Conservation (phyloP, 129 eudicot genomes). For the Lonicera japonica region DNA sequence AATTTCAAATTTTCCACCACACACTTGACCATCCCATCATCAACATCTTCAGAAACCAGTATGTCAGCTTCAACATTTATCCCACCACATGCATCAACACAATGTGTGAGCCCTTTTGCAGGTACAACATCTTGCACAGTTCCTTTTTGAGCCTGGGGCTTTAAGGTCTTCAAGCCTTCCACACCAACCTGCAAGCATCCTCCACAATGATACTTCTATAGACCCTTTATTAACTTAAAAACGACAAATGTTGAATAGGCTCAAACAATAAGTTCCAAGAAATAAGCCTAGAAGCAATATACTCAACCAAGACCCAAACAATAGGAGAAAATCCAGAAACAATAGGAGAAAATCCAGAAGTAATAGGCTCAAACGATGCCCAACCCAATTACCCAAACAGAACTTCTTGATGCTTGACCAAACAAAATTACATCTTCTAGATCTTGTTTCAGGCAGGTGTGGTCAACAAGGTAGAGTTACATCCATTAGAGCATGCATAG, state of each 20-base stretch:
- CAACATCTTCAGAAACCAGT: constrained; percentile 51
- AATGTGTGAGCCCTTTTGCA: constrained; percentile 36
- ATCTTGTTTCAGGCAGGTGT: too few relatives aligned
- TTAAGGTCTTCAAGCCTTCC: constrained; percentile 73
- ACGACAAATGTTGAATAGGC: not conserved
- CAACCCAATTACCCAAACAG: too few relatives aligned
- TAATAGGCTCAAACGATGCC: too few relatives aligned
- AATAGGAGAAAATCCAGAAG: too few relatives aligned
- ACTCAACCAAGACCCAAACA: too few relatives aligned
- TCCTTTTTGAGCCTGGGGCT: constrained; percentile 46
- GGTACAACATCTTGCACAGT: constrained; percentile 30
- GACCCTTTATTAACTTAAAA: not conserved
- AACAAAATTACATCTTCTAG: too few relatives aligned
- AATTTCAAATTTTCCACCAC: constrained; percentile 65
- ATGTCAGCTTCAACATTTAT: constrained; percentile 59
- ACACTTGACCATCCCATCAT: constrained; percentile 48
- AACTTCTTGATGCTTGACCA: too few relatives aligned
- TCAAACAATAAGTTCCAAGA: not conserved
- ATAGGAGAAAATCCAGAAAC: too few relatives aligned
- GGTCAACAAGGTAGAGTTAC: too few relatives aligned
- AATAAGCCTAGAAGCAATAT: not conserved
- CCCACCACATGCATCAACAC: constrained; percentile 48
- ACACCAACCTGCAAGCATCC: constrained; percentile 61
- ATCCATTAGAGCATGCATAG: too few relatives aligned
- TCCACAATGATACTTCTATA: not conserved